Percentiles rank a stretch among this genome's conserved stretches.
These are phyloP conservation scores for Striga hermonthica DNA, from an alignment of 305 asterid genomes.

Conservation along the genomic window DNA sequence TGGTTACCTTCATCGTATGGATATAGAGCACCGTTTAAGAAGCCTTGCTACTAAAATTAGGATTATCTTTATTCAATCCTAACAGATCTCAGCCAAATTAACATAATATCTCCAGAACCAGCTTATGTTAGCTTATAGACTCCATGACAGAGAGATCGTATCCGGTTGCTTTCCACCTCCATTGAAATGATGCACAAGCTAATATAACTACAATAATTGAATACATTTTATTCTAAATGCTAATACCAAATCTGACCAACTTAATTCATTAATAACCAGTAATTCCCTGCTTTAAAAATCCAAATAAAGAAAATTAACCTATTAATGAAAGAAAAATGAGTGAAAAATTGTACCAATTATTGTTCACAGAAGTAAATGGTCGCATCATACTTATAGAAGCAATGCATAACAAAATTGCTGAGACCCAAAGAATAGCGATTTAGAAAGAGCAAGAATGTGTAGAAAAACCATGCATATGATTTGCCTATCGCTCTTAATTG, in stretches of 20 bases:
- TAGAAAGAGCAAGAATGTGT: neutral
- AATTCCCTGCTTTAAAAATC: conserved; percentile 1
- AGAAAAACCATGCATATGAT: conserved; percentile 22
- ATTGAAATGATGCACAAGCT: conserved; percentile 19
- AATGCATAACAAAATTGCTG: conserved; percentile 8
- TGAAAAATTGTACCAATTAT: conserved; percentile 5
- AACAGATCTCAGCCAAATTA: neutral
- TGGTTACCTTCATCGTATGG: neutral
- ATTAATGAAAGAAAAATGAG: conserved; percentile 18
- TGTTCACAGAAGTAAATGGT: conserved; percentile 15
- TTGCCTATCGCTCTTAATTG: conserved; percentile 16
- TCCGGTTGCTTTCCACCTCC: conserved; percentile 22
- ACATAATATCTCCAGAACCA: neutral
- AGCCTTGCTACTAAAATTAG: neutral
- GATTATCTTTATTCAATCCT: neutral
- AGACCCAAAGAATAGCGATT: neutral
- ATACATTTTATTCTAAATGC: neutral
- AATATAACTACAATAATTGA: neutral
- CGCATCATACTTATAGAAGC: neutral
- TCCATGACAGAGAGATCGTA: conserved; percentile 14
- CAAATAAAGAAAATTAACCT: neutral
- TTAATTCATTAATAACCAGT: conserved; percentile 7
- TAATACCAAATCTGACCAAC: conserved; percentile 10
- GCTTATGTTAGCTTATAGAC: conserved; percentile 11
- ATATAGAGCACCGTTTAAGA: conserved; percentile 9